Base-by-base conservation (phyloP, 2,329 filamentous ascomycete genomes). In the Zasmidium citrigriseum region DNA sequence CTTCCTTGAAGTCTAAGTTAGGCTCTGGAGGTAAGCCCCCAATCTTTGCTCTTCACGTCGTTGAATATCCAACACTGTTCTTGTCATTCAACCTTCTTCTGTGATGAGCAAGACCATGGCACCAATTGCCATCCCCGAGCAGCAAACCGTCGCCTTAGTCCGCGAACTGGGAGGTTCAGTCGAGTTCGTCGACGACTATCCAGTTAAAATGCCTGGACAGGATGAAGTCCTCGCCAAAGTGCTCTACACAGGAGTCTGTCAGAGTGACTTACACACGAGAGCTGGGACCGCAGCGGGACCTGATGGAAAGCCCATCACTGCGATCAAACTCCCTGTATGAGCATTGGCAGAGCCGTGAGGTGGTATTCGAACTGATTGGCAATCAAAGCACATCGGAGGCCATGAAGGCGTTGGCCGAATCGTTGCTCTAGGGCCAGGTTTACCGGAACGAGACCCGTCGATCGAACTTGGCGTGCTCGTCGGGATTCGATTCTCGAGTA, bases 221-320 rank as follows among this genome's bases (percentile, higher is more conserved):
- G 75, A 78, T 50, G 77, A 80, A 67, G 75, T 79, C 14, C 64
- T 79, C 11, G 77, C 77, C 23, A 76, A 78, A 54, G 74, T 79
- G 1, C 71, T 80, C 24, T 79, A 78, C 58, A 76, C 71, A 0
- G 77, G 77, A 1, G 76, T 79, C 24, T 79, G 77, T 46, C 77
- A 78, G 55, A 78, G 75, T 59, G 64, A 57, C 60, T 57, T 55
- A 61, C 68, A 63, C 71, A 73, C 66, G 67, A 73, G 23, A 68
- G 63, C 67, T 7, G 67, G 65, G 20, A 76, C 53, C 60, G 68
- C 69, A 29, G 34, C 68, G 64, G 71, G 74, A 4, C 58, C 74
- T 1, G 70, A 78, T 67, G 67, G 76, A 54, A 70, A 68, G 3
- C 77, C 76, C 10, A 79, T 79, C 29, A 77, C 74, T 1, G 69